Percentiles rank a stretch among this genome's conserved stretches.
These are phyloP conservation scores for Neodidymelliopsis sp. DNA, from an alignment of 2,329 filamentous ascomycete species.

Conservation along the genomic window DNA sequence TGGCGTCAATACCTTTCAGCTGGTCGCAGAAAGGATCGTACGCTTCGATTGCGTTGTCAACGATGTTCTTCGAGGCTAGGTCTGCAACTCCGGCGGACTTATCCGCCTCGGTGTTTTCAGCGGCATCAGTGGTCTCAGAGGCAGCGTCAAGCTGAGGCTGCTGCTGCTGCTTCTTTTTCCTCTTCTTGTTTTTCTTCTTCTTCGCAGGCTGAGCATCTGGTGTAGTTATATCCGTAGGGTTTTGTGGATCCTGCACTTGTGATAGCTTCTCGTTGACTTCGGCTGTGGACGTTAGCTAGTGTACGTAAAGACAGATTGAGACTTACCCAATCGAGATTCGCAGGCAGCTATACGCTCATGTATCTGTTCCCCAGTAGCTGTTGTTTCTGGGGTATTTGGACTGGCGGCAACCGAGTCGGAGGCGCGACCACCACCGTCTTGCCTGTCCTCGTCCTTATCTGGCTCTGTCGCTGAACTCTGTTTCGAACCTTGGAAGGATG, in stretches of 20 bases:
- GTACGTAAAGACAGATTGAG: no score
- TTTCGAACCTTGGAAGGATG: neutral
- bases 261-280: neutral
- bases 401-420: no score
- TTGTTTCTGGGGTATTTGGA: no score
- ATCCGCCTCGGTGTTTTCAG: no score
- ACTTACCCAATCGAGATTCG: neutral
- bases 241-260: neutral
- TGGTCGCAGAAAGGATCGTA: constrained; percentile 8
- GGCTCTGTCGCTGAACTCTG: neutral
- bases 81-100: neutral
- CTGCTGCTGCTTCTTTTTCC: constrained; percentile 1
- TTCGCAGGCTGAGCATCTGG: constrained; percentile 1
- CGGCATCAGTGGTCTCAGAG: neutral
- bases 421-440: no score
- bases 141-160: no score
- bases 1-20: constrained; percentile 1
- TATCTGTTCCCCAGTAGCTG: neutral
- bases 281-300: neutral
- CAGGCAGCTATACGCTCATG: neutral
- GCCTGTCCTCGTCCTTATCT: neutral
- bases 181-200: constrained; percentile 16
- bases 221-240: neutral
- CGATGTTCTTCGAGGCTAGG: neutral
- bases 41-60: neutral